These are phyloP conservation scores for Russula sp. DNA, from an alignment of 768 basidiomycete species.

Conservation along the genomic window DNA sequence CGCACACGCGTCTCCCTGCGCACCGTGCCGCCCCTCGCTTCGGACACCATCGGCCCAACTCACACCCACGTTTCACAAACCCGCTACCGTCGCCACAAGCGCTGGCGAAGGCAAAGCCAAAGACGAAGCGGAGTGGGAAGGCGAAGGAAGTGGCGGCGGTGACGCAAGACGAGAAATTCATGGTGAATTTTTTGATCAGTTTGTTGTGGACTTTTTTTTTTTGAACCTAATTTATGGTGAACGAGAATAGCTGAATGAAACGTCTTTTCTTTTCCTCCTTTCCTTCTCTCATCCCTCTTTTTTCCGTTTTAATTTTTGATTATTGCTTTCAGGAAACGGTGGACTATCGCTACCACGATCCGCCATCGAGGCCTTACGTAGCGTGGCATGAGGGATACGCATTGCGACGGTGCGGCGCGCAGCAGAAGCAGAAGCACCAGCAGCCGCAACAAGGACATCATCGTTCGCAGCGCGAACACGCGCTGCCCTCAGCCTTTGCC, in stretches of 20 bases:
- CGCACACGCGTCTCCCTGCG: neutral
- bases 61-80: neutral
- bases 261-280: too few species aligned
- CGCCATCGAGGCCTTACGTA: neutral
- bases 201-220: neutral
- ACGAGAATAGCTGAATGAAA: neutral
- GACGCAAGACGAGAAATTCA: neutral
- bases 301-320: neutral
- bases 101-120: too few species aligned
- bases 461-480: neutral
- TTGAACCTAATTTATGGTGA: neutral
- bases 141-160: neutral
- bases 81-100: neutral
- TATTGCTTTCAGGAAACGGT: slow-evolving; percentile 6
- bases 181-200: neutral
- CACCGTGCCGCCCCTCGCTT: neutral
- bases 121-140: too few species aligned
- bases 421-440: neutral
- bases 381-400: slow-evolving; percentile 4
- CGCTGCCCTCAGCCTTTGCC: neutral
- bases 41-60: neutral
- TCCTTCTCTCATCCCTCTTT: neutral
- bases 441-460: neutral
- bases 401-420: neutral
- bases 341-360: slow-evolving; percentile 10